These are phyloP conservation scores for Trichosporon sp. DNA, from an alignment of 1,284 basidiomycete species.

Conservation along the genomic window DNA sequence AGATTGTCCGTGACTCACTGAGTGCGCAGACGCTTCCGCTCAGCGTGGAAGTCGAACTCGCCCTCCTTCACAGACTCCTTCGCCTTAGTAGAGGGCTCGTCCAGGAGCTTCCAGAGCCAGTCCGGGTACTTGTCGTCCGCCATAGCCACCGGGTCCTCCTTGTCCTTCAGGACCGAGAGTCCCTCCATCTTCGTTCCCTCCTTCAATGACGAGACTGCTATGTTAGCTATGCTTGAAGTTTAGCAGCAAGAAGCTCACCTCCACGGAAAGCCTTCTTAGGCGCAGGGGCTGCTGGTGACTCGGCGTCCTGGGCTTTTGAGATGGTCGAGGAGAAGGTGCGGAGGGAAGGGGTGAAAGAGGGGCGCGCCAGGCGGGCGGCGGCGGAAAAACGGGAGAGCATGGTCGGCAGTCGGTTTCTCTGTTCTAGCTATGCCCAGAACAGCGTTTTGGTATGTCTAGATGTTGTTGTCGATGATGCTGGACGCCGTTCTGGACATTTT, in stretches of 20 bases:
- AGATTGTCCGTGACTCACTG: too few relatives aligned
- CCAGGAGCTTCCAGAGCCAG: constrained; percentile 83
- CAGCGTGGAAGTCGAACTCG: constrained; percentile 44
- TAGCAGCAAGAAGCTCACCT: constrained; percentile 33
- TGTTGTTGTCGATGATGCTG: background rate
- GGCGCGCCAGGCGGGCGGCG: background rate
- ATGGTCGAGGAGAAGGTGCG: constrained; percentile 1
- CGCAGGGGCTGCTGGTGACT: constrained; percentile 3
- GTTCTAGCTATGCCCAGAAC: constrained; percentile 3
- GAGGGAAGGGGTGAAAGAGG: constrained; percentile 6
- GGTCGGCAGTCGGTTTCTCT: background rate
- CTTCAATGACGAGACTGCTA: constrained; percentile 60
- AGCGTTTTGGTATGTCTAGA: background rate
- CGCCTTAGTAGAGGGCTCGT: constrained; percentile 33
- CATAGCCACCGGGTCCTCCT: constrained; percentile 74
- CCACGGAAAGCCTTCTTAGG: constrained; percentile 49
- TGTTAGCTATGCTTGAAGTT: background rate
- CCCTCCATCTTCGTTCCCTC: constrained; percentile 74
- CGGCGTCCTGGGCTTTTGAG: background rate
- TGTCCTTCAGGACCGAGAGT: constrained; percentile 79
- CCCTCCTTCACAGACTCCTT: constrained; percentile 27
- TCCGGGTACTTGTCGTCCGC: constrained; percentile 83
- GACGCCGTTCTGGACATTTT: constrained; percentile 10
- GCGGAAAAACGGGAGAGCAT: constrained; percentile 7
- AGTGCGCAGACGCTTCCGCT: constrained; percentile 50